Conservation (phyloP, 495 filamentous ascomycete genomes). For the Aspergillus olivimuriae region DNA sequence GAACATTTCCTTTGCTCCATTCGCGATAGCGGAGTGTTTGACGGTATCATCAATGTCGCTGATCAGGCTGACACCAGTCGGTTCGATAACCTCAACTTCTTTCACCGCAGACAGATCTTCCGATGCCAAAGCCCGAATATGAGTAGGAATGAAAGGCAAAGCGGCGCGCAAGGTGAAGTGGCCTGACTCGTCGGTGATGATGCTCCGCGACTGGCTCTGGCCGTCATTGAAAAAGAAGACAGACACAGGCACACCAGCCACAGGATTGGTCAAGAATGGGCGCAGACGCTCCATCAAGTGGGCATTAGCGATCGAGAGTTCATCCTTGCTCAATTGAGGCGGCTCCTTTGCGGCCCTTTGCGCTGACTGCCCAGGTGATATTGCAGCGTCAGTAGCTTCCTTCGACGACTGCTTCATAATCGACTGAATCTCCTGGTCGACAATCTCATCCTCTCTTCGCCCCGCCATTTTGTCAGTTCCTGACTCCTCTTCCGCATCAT, state of each 20-base stretch:
- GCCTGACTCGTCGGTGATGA: constrained; percentile 75
- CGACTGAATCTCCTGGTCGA: constrained; percentile 63
- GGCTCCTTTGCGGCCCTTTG: constrained; percentile 12
- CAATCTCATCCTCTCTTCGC: constrained; percentile 52
- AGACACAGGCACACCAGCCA: constrained; percentile 68
- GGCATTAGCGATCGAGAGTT: constrained; percentile 72
- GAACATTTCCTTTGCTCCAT: constrained; percentile 88
- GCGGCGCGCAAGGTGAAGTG: constrained; percentile 75
- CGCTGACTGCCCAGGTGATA: not conserved
- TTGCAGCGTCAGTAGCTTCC: constrained; percentile 42
- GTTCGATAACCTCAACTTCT: constrained; percentile 66
- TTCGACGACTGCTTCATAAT: constrained; percentile 71
- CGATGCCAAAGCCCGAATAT: constrained; percentile 79
- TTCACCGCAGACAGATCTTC: constrained; percentile 77
- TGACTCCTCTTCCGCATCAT: constrained; percentile 21
- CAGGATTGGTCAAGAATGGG: constrained; percentile 81
- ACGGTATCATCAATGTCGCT: constrained; percentile 98
- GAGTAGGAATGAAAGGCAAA: constrained; percentile 83
- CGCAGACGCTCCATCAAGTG: constrained; percentile 80
- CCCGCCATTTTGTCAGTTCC: constrained; percentile 15
- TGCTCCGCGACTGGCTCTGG: constrained; percentile 68
- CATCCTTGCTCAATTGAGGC: constrained; percentile 56
- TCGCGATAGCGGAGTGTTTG: constrained; percentile 85
- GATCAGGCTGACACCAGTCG: constrained; percentile 83
- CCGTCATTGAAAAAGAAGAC: constrained; percentile 87